phyloP scores from a whole-genome alignment of 148 eudicot species.

The Rhododendron molle region DNA sequence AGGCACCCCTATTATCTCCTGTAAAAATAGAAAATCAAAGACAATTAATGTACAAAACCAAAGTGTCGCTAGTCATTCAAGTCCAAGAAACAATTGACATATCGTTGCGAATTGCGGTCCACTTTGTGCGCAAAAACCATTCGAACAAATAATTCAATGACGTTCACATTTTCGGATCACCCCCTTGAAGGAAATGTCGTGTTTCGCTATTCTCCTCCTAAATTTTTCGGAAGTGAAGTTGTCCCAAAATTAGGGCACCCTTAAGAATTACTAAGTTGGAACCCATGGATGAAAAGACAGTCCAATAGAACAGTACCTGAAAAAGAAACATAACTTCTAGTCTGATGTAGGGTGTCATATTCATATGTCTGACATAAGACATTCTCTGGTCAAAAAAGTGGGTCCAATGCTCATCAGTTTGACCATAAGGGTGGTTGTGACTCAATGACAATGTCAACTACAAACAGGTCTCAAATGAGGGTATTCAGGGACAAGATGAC shows the following conservation, averaged over 20 bases:
- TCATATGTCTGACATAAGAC: not conserved
- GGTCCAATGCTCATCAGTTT: not conserved
- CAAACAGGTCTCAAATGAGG: not conserved
- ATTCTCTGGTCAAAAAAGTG: not conserved
- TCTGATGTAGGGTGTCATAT: not conserved
- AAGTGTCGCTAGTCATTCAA: not conserved
- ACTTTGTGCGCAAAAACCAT: not conserved
- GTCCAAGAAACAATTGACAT: not conserved
- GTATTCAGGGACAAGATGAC: not conserved
- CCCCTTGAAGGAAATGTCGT: not conserved
- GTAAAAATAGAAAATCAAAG: not conserved
- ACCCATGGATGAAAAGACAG: not conserved
- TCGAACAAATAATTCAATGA: not conserved
- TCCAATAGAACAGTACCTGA: not conserved
- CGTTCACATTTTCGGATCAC: not conserved
- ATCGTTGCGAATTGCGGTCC: not conserved
- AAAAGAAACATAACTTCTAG: not conserved
- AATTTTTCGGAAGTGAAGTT: not conserved
- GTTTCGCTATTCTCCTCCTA: not conserved
- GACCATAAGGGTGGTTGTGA: not conserved
- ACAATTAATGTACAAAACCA: not conserved
- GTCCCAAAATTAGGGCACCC: not conserved
- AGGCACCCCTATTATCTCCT: no score
- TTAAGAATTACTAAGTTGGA: not conserved
- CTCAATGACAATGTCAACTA: slow-evolving; percentile 1